Evolutionary conservation across 345 rosid species (phyloP).

Genomic region (Eutrema heterophyllum): DNA sequence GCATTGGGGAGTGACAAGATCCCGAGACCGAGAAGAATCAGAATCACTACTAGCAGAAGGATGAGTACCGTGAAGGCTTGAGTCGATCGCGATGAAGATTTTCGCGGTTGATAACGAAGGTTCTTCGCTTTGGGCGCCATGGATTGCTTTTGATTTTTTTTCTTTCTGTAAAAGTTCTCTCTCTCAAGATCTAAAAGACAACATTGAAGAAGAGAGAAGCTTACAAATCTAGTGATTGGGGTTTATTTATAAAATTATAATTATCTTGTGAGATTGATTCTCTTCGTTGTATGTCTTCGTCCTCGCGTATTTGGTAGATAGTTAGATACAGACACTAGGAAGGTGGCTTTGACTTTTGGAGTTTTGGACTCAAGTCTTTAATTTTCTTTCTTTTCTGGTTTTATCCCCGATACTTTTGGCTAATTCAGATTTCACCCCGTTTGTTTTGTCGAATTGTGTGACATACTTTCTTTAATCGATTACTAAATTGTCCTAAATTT

Average conservation of each 20-base stretch:
- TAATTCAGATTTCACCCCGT: neutral
- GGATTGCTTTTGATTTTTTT: neutral
- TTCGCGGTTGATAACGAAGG: constrained; percentile 26
- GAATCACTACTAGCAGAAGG: constrained; percentile 51
- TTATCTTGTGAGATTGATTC: constrained; percentile 10
- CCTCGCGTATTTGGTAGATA: constrained; percentile 16
- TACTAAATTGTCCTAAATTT: neutral
- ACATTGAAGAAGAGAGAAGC: neutral
- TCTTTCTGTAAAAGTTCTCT: neutral
- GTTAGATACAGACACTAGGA: constrained; percentile 16
- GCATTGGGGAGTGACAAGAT: constrained; percentile 64
- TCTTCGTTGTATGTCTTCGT: constrained; percentile 13
- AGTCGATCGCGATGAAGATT: constrained; percentile 46
- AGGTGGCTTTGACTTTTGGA: constrained; percentile 31
- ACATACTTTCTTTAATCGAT: neutral
- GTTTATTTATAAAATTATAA: neutral
- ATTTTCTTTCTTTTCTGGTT: neutral
- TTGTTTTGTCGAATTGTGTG: neutral
- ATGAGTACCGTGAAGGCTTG: constrained; percentile 47
- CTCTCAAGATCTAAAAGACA: constrained; percentile 19
- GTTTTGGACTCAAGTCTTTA: neutral
- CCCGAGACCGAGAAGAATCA: constrained; percentile 76
- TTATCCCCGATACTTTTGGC: neutral
- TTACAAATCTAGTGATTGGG: neutral
- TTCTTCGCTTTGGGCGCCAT: constrained; percentile 33